Conservation (phyloP, 352 stramenopile genomes). For the Globisporangium cederbergense region DNA sequence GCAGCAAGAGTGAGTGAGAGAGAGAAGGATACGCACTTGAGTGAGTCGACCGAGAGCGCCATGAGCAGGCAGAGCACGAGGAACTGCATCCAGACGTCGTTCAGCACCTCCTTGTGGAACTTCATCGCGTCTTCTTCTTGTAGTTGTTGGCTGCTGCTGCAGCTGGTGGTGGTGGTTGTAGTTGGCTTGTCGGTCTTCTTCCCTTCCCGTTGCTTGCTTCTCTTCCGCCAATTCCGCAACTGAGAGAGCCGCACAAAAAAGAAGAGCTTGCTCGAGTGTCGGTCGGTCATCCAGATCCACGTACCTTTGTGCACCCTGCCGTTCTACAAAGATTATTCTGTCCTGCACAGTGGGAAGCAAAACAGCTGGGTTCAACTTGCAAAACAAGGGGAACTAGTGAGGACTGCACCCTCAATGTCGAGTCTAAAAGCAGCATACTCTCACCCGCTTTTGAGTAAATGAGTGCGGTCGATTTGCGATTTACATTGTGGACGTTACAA, state of each 20-base stretch:
- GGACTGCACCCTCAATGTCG: too few species aligned
- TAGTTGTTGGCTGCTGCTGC: background rate
- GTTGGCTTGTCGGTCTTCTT: background rate
- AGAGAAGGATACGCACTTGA: conserved; percentile 60
- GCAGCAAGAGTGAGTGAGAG: too few species aligned
- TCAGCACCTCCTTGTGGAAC: conserved; percentile 76
- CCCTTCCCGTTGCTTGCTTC: conserved; percentile 1
- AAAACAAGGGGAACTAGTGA: background rate
- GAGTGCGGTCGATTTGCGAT: too few species aligned
- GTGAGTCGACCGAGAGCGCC: conserved; percentile 78
- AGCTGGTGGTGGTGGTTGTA: background rate
- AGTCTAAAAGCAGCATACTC: background rate
- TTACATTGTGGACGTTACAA: too few species aligned
- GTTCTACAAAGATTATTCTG: conserved; percentile 5
- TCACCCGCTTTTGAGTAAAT: background rate
- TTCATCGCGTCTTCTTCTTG: conserved; percentile 38
- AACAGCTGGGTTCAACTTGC: conserved; percentile 5
- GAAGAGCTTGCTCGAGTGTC: background rate
- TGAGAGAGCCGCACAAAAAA: conserved; percentile 5
- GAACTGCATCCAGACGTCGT: conserved; percentile 84
- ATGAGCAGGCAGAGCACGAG: conserved; percentile 68
- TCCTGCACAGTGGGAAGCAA: background rate
- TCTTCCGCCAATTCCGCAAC: conserved; percentile 13
- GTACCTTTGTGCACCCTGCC: background rate
- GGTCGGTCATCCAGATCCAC: background rate